Conservation (phyloP, 345 rosid species). For the Eucalyptus grandis region DNA sequence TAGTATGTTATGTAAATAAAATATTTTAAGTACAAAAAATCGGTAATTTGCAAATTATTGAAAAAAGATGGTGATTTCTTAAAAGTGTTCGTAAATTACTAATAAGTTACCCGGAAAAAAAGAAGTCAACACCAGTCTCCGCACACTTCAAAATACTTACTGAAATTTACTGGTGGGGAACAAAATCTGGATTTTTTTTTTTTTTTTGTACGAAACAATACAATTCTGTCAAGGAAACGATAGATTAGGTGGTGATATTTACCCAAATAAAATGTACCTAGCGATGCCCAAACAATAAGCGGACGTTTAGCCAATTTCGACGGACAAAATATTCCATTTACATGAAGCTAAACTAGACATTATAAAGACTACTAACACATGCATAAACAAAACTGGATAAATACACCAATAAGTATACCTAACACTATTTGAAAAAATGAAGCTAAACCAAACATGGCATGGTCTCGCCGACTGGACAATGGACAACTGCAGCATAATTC, state of each 20-base stretch:
- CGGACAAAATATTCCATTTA: background rate
- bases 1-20: background rate
- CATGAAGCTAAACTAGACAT: background rate
- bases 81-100: background rate
- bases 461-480: background rate
- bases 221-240: background rate
- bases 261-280: background rate
- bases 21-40: background rate
- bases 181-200: background rate
- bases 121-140: background rate
- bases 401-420: background rate
- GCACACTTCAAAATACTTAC: background rate
- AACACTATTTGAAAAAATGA: no score
- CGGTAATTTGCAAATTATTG: background rate
- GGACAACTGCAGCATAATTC: background rate
- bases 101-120: background rate
- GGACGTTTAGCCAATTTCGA: background rate
- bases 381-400: background rate
- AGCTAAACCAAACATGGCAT: background rate
- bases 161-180: background rate
- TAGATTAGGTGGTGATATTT: background rate
- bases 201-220: background rate
- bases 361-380: background rate
- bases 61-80: background rate
- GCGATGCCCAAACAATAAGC: background rate